Conservation (phyloP, 805 yeast genomes). For the Naumovozyma baii region DNA sequence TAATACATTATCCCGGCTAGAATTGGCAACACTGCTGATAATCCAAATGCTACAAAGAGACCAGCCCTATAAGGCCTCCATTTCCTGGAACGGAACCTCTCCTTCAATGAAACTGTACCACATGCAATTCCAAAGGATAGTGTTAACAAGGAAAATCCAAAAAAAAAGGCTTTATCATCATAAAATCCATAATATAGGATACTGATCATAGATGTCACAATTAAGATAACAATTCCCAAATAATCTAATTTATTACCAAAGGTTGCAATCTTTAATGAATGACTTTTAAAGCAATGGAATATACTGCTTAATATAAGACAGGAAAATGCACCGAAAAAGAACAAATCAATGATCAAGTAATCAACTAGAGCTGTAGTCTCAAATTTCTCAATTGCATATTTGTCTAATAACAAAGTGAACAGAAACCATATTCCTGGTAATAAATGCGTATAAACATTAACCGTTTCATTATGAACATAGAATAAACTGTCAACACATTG, state of each 20-base stretch:
- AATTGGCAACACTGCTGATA: conserved; percentile 67
- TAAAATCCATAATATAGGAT: conserved; percentile 39
- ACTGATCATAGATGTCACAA: conserved; percentile 52
- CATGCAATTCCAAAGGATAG: conserved; percentile 51
- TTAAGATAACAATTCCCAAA: conserved; percentile 60
- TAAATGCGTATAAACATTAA: conserved; percentile 62
- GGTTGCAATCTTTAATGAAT: conserved; percentile 43
- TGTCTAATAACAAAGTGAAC: conserved; percentile 15
- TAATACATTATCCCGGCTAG: conserved; percentile 39
- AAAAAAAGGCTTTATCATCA: conserved; percentile 34
- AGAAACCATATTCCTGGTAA: conserved; percentile 31
- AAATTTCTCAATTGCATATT: conserved; percentile 30
- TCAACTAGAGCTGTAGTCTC: conserved; percentile 37
- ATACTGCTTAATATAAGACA: conserved; percentile 57
- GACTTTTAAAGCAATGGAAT: conserved; percentile 59
- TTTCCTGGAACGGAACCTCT: conserved; percentile 54
- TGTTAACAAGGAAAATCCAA: conserved; percentile 38
- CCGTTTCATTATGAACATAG: conserved; percentile 63
- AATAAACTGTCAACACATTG: conserved; percentile 40
- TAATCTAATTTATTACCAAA: conserved; percentile 68
- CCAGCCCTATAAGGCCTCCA: conserved; percentile 72
- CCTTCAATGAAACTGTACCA: conserved; percentile 51
- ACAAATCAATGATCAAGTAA: conserved; percentile 26
- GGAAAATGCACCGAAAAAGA: conserved; percentile 44
- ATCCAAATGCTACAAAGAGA: conserved; percentile 73